Conservation (phyloP, 352 stramenopile species). For the Phytophthora fragariae region DNA sequence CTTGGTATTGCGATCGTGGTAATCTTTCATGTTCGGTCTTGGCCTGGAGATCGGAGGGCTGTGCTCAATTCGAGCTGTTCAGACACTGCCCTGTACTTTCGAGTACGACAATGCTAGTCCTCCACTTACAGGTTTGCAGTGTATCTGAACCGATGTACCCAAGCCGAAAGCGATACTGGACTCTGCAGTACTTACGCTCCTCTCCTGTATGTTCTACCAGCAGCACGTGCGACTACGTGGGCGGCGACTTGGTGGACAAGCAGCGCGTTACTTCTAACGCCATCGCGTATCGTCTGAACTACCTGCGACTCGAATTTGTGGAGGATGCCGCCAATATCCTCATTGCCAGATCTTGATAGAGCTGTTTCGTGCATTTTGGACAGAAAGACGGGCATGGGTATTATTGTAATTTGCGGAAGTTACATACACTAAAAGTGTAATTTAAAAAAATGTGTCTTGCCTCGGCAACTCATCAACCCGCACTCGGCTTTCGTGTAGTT, state of each 20-base stretch:
- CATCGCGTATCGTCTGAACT: not conserved
- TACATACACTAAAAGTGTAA: too few species aligned
- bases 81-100: slow-evolving; percentile 5
- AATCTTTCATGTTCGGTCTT: not conserved
- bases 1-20: not conserved
- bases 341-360: not conserved
- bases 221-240: not conserved
- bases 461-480: too few species aligned
- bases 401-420: too few species aligned
- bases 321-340: not conserved
- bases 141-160: slow-evolving; percentile 15
- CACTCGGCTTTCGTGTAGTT: too few species aligned
- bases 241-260: not conserved
- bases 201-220: slow-evolving; percentile 2
- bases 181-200: not conserved
- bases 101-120: not conserved
- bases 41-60: not conserved
- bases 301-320: not conserved
- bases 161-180: slow-evolving; percentile 14
- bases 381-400: too few species aligned
- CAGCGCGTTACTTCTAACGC: not conserved
- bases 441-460: too few species aligned
- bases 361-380: too few species aligned
- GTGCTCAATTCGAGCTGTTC: not conserved
- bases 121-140: not conserved